Percentiles rank a stretch among this genome's conserved stretches.
Evolutionary conservation across 2,329 filamentous ascomycete species (phyloP).

Genomic region (Claviceps sp.): DNA sequence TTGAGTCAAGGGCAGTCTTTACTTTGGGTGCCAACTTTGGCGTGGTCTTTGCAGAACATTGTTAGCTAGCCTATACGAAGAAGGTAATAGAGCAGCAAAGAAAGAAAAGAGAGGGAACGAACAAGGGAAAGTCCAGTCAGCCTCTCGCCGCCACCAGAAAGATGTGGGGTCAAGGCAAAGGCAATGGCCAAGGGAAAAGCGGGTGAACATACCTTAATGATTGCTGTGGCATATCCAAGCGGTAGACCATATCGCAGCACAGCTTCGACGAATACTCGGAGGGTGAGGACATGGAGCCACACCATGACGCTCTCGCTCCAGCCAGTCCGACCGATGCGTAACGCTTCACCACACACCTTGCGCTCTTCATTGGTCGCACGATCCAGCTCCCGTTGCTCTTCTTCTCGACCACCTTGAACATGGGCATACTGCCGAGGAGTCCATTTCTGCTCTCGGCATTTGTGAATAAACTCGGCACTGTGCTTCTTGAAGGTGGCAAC

Average conservation of each 20-base stretch:
- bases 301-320: constrained; percentile 96
- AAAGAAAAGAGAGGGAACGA: not conserved
- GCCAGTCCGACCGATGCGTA: constrained; percentile 76
- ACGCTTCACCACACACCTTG: constrained; percentile 83
- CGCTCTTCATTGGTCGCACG: constrained; percentile 72
- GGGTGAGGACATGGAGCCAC: constrained; percentile 81
- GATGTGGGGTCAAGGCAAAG: not conserved
- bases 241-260: constrained; percentile 93
- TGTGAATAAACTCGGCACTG: constrained; percentile 75
- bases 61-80: not conserved
- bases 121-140: not conserved
- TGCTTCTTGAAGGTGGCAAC: constrained; percentile 93
- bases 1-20: constrained; percentile 64
- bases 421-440: constrained; percentile 90
- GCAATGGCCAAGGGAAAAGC: too few species aligned
- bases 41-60: constrained; percentile 46
- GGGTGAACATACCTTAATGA: constrained; percentile 57
- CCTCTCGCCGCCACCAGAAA: not conserved
- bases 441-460: constrained; percentile 87
- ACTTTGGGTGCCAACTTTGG: constrained; percentile 71
- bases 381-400: constrained; percentile 78
- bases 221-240: constrained; percentile 71
- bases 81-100: not conserved
- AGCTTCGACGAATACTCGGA: constrained; percentile 93
- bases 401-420: constrained; percentile 76